Conservation (phyloP, 73 alveolate species). For the Blepharisma japonicum region DNA sequence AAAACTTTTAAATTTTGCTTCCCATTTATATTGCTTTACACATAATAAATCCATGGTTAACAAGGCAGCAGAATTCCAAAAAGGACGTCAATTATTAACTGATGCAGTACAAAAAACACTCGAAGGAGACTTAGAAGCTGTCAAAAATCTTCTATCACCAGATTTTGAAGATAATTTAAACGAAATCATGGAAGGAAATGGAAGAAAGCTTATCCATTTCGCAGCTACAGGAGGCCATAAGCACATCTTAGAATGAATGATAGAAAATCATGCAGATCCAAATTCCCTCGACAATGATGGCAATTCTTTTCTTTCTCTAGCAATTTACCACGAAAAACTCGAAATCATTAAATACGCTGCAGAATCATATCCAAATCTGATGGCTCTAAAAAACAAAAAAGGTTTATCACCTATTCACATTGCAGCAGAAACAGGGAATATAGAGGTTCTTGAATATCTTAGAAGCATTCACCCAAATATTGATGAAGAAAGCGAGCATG, state of each 20-base stretch:
- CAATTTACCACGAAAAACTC: neutral
- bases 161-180: neutral
- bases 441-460: neutral
- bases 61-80: conserved; percentile 5
- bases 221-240: conserved; percentile 13
- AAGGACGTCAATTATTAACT: conserved; percentile 5
- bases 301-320: neutral
- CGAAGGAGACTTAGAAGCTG: conserved; percentile 22
- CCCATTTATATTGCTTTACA: too few relatives aligned
- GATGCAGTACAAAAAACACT: neutral
- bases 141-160: neutral
- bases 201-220: conserved; percentile 18
- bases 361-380: neutral
- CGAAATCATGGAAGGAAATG: conserved; percentile 16
- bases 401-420: neutral
- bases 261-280: conserved; percentile 14
- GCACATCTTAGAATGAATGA: conserved; percentile 7
- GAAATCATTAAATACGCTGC: neutral
- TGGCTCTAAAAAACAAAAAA: neutral
- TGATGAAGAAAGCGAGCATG: neutral
- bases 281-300: neutral
- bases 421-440: conserved; percentile 12
- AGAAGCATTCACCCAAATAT: neutral
- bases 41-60: neutral
- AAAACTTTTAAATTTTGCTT: too few relatives aligned